phyloP scores from a whole-genome alignment of 106 monocot species.

The Dendrobium huoshanense region DNA sequence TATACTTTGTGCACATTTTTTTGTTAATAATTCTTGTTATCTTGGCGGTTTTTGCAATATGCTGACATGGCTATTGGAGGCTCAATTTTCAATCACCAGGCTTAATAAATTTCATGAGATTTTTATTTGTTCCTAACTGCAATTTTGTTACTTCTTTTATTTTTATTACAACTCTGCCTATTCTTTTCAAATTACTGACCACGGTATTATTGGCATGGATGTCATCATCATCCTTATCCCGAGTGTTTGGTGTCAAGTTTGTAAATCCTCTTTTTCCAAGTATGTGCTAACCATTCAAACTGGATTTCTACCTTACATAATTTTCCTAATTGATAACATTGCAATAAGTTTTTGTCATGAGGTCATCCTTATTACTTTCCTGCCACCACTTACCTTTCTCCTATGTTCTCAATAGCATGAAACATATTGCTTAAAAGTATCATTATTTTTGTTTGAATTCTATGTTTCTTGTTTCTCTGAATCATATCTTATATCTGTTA shows the following conservation, averaged over 20 bases:
- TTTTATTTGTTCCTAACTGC: background rate
- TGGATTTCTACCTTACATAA: background rate
- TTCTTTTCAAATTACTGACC: background rate
- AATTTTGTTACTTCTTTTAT: background rate
- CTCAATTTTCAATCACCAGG: too few relatives aligned
- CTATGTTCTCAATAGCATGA: background rate
- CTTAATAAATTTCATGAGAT: background rate
- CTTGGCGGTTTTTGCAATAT: too few relatives aligned
- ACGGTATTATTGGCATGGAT: background rate
- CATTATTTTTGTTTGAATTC: background rate
- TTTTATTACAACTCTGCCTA: background rate
- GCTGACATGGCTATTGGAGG: too few relatives aligned
- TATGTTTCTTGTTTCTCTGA: background rate
- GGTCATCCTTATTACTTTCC: background rate
- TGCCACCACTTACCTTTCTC: background rate
- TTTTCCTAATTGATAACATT: background rate
- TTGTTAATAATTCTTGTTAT: too few relatives aligned
- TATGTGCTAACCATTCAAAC: background rate
- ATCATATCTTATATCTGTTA: constrained; percentile 1
- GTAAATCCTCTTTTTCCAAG: background rate
- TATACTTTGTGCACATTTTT: too few relatives aligned
- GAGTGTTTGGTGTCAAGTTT: background rate
- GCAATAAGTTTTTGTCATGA: background rate
- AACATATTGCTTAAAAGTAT: background rate
- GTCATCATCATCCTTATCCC: background rate